phyloP scores from a whole-genome alignment of 176 grass and related monocot species.

The Areca catechu region DNA sequence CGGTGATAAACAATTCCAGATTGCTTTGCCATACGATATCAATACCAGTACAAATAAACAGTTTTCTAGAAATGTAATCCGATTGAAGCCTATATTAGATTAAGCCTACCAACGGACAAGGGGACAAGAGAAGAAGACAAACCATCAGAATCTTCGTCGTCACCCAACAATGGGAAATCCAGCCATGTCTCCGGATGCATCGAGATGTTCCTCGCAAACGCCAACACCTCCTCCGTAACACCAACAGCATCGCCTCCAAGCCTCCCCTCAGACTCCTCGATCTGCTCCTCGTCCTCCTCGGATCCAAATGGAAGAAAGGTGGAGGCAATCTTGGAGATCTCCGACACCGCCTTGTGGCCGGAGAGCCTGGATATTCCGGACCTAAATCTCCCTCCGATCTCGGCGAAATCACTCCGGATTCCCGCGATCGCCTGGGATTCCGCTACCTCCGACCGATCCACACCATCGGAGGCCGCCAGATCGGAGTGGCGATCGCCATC shows the following conservation, averaged over 20 bases:
- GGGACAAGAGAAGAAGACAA: slow-evolving; percentile 52
- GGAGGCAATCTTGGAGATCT: slow-evolving; percentile 70
- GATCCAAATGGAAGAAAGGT: slow-evolving; percentile 49
- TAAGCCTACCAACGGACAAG: not conserved
- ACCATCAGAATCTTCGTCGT: slow-evolving; percentile 70
- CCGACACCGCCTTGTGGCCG: slow-evolving; percentile 50
- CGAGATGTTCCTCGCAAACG: slow-evolving; percentile 77
- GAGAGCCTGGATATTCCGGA: slow-evolving; percentile 61
- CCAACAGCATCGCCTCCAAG: slow-evolving; percentile 55
- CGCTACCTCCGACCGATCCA: slow-evolving; percentile 1
- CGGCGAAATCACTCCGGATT: slow-evolving; percentile 53
- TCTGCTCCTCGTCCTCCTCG: slow-evolving; percentile 44
- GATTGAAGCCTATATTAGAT: not conserved
- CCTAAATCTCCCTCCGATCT: slow-evolving; percentile 47
- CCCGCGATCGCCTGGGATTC: slow-evolving; percentile 32
- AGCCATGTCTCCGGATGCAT: slow-evolving; percentile 93
- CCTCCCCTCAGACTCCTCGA: slow-evolving; percentile 24
- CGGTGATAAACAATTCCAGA: too few relatives aligned
- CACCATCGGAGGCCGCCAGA: too few relatives aligned
- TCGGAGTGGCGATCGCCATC: not conserved
- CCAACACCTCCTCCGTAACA: slow-evolving; percentile 71
- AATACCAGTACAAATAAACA: too few relatives aligned
- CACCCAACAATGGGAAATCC: slow-evolving; percentile 77
- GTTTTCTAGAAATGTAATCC: too few relatives aligned
- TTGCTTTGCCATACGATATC: too few relatives aligned